Conservation (phyloP, 352 stramenopile genomes). For the Phytophthora melonis region DNA sequence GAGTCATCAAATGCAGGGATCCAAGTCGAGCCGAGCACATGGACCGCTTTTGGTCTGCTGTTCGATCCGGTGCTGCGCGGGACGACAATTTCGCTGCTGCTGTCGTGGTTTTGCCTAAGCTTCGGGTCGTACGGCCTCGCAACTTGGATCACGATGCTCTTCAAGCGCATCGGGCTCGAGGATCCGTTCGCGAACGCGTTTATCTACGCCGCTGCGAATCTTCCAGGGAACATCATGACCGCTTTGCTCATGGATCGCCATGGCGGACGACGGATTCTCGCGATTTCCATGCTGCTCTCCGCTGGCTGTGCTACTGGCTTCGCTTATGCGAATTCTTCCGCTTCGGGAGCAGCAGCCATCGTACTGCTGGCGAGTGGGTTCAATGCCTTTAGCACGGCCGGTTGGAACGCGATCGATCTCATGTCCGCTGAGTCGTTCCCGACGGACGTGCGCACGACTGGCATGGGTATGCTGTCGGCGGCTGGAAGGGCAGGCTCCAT, state of each 20-base stretch:
- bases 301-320: constrained; percentile 75
- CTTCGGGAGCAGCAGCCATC: constrained; percentile 58
- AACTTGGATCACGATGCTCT: constrained; percentile 96
- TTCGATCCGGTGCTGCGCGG: constrained; percentile 66
- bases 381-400: constrained; percentile 92
- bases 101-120: constrained; percentile 82
- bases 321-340: constrained; percentile 65
- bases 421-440: constrained; percentile 93
- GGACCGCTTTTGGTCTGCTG: constrained; percentile 47
- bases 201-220: constrained; percentile 91
- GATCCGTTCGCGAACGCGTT: constrained; percentile 93
- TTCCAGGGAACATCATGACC: constrained; percentile 92
- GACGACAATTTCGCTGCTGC: constrained; percentile 70
- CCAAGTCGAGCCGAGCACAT: constrained; percentile 31
- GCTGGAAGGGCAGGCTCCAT: constrained; percentile 88
- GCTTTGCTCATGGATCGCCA: constrained; percentile 74
- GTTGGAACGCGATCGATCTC: constrained; percentile 93
- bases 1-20: constrained; percentile 9
- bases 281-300: constrained; percentile 79
- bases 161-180: constrained; percentile 90
- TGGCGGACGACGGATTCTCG: constrained; percentile 74
- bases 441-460: constrained; percentile 89
- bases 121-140: constrained; percentile 92
- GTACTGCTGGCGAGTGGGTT: constrained; percentile 88
- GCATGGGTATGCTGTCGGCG: constrained; percentile 90